Percentiles rank a stretch among this genome's conserved stretches.
Evolutionary conservation across 768 basidiomycete genomes (phyloP).

Genomic region (Rhizopogon salebrosus): DNA sequence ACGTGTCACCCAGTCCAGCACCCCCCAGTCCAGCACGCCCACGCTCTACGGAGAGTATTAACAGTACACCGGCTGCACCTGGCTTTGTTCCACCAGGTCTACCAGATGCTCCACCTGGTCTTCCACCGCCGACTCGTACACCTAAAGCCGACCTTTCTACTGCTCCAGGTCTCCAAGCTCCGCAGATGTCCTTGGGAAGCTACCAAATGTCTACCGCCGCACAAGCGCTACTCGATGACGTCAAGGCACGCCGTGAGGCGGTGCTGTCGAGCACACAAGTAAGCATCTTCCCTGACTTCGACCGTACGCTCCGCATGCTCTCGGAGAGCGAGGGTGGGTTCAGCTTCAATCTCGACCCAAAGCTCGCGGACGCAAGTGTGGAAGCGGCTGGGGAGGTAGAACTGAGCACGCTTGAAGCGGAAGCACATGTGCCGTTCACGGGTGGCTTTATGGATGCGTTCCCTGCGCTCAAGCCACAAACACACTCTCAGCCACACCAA

Average conservation of each 20-base stretch:
- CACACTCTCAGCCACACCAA: slow-evolving; percentile 14
- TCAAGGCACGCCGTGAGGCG: slow-evolving; percentile 69
- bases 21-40: slow-evolving; percentile 40
- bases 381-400: slow-evolving; percentile 32
- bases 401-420: slow-evolving; percentile 43
- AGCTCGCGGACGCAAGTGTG: slow-evolving; percentile 46
- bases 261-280: slow-evolving; percentile 33
- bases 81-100: slow-evolving; percentile 42
- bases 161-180: slow-evolving; percentile 36
- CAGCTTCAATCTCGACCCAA: slow-evolving; percentile 84
- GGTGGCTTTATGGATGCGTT: slow-evolving; percentile 70
- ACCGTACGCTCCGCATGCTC: slow-evolving; percentile 73
- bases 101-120: slow-evolving; percentile 54
- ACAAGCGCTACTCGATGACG: slow-evolving; percentile 78
- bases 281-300: slow-evolving; percentile 86
- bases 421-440: slow-evolving; percentile 50
- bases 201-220: slow-evolving; percentile 89
- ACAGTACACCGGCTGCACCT: slow-evolving; percentile 24
- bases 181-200: slow-evolving; percentile 46
- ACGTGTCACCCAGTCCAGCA: slow-evolving; percentile 35
- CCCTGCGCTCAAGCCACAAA: slow-evolving; percentile 46
- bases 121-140: slow-evolving; percentile 42
- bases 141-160: slow-evolving; percentile 47
- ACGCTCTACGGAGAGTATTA: slow-evolving; percentile 33
- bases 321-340: slow-evolving; percentile 66